phyloP scores from a whole-genome alignment of 73 alveolate genomes.

The Blepharisma stoltei region DNA sequence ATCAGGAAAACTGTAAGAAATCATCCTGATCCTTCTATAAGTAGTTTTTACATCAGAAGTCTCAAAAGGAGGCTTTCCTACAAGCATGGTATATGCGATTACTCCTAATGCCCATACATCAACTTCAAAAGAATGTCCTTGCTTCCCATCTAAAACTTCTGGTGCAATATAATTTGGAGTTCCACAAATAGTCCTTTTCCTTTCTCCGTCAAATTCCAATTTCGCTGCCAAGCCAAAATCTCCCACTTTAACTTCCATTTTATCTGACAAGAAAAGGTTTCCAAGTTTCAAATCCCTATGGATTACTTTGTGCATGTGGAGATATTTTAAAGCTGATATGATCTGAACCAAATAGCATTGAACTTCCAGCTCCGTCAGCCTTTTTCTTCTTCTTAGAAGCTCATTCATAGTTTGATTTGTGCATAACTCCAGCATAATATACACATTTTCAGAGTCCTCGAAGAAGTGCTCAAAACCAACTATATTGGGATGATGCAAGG shows the following conservation, averaged over 20 bases:
- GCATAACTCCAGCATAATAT: slow-evolving; percentile 56
- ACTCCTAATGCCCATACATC: slow-evolving; percentile 88
- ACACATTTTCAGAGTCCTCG: slow-evolving; percentile 61
- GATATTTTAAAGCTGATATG: slow-evolving; percentile 53
- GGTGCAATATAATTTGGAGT: slow-evolving; percentile 89
- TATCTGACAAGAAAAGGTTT: slow-evolving; percentile 67
- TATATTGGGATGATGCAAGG: slow-evolving; percentile 84
- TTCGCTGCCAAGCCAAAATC: slow-evolving; percentile 83
- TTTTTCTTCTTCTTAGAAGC: slow-evolving; percentile 46
- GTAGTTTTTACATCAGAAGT: slow-evolving; percentile 77
- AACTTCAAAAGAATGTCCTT: slow-evolving; percentile 85
- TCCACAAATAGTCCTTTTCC: slow-evolving; percentile 83
- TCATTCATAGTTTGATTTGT: slow-evolving; percentile 55
- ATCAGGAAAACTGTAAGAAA: slow-evolving; percentile 67
- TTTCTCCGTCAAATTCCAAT: slow-evolving; percentile 75
- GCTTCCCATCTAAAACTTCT: slow-evolving; percentile 67
- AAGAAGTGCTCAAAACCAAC: slow-evolving; percentile 94
- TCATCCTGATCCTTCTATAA: slow-evolving; percentile 65
- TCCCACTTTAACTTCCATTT: slow-evolving; percentile 74
- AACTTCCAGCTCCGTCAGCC: slow-evolving; percentile 53
- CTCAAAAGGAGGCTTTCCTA: slow-evolving; percentile 89
- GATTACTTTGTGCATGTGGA: slow-evolving; percentile 59
- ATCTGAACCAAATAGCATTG: slow-evolving; percentile 53
- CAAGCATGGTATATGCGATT: slow-evolving; percentile 67
- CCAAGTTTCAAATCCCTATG: slow-evolving; percentile 81